Evolutionary conservation across 495 filamentous ascomycete genomes (phyloP), one percentile per base, ranked within the genome.

Genomic region (Umbilicaria muhlenbergii): DNA sequence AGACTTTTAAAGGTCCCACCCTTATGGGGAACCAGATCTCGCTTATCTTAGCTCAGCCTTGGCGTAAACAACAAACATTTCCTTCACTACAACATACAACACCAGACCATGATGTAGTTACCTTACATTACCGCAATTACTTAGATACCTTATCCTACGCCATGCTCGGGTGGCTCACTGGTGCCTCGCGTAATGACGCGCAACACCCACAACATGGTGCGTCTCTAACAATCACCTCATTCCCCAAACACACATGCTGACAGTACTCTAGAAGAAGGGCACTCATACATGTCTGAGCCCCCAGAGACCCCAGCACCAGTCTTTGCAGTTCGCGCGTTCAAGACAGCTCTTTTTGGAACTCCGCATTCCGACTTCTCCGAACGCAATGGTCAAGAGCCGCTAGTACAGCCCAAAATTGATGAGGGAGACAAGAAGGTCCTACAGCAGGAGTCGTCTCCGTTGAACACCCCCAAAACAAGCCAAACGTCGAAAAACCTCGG

Each of bases 281-380:
- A 15, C 11, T 48, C 48, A 13, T 53, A 35, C 39, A 35, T 50
- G 5, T 50, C 67, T 15, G 86, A 94, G 36, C 69, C 73, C 7
- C 91, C 89, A 46, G 85, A 94, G 49, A 96, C 91, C 5, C 92
- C 91, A 11, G 92, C 86, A 19, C 86, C 88, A 17, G 74, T 94
- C 2, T 96, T 98, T 65, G 89, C 88, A 11, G 75, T 91, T 44
- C 86, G 88, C 53, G 92, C 91, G 14, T 77, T 96, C 61, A 91
- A 83, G 53, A 87, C 82, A 43, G 87, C 83, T 14, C 58, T 98
- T 32, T 96, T 93, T 66, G 91, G 92, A 32, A 89, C 85, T 3
- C 85, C 86, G 14, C 42, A 53, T 39, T 38, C 40, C 36, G 38
- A 46, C 41, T 6, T 6, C 4, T 28, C 44, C 44, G 51, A 57